Conservation (phyloP, 768 basidiomycete genomes). For the Xerocomus brunneocitrinus region DNA sequence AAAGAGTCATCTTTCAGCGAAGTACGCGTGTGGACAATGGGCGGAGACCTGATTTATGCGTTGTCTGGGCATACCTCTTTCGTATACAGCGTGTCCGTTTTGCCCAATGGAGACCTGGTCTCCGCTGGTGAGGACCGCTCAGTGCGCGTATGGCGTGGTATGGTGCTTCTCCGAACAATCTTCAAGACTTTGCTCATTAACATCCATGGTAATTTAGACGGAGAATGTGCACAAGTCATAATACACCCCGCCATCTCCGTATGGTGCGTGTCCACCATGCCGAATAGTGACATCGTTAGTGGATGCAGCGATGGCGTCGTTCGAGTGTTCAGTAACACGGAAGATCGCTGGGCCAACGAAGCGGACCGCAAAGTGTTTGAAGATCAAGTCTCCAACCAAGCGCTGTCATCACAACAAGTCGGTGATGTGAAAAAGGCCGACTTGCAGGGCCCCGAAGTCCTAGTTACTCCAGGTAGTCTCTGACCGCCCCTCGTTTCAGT, state of each 20-base stretch:
- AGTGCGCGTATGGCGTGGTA: constrained; percentile 87
- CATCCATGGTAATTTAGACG: constrained; percentile 46
- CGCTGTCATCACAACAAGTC: constrained; percentile 80
- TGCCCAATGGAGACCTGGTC: constrained; percentile 78
- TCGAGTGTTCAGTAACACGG: constrained; percentile 74
- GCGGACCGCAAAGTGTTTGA: constrained; percentile 68
- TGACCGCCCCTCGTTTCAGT: background rate
- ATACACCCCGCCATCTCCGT: constrained; percentile 96
- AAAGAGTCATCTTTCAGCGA: constrained; percentile 48
- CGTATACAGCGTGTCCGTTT: constrained; percentile 82
- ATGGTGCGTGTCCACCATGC: constrained; percentile 86
- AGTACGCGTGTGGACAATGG: constrained; percentile 88
- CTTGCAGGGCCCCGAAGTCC: constrained; percentile 80
- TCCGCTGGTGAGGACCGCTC: constrained; percentile 95
- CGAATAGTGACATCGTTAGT: constrained; percentile 89
- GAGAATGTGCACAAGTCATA: constrained; percentile 83
- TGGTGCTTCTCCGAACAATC: constrained; percentile 17
- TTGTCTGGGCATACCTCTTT: constrained; percentile 97
- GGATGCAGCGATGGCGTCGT: constrained; percentile 87
- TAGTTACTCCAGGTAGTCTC: constrained; percentile 58
- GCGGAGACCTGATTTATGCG: constrained; percentile 69
- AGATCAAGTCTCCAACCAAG: constrained; percentile 67
- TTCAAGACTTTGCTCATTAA: background rate
- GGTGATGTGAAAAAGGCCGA: constrained; percentile 93
- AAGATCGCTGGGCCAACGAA: constrained; percentile 68